Conservation (phyloP, 139 green algal genomes). For the Dunaliella primolecta region DNA sequence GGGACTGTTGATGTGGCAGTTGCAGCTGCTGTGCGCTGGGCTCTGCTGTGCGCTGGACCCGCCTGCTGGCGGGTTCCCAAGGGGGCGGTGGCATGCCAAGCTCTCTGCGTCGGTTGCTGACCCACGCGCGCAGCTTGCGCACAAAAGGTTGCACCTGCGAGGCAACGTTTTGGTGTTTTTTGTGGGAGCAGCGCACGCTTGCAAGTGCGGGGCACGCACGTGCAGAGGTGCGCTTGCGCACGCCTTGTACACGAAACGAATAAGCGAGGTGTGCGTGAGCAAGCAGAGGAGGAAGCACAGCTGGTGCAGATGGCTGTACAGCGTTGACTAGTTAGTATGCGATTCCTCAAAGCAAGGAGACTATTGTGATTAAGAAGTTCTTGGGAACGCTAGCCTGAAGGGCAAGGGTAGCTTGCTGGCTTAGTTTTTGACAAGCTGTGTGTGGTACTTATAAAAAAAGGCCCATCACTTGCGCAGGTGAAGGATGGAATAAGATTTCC, state of each 20-base stretch:
- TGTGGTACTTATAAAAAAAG: no score
- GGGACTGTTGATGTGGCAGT: no score
- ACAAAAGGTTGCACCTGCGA: constrained; percentile 12
- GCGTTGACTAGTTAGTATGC: not conserved
- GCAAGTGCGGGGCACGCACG: not conserved
- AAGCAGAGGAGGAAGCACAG: not conserved
- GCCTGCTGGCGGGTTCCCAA: not conserved
- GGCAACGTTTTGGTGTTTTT: no score
- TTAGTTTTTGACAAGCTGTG: no score
- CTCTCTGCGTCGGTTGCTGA: not conserved
- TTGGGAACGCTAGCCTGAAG: no score
- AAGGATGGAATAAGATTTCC: no score
- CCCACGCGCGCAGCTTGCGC: constrained; percentile 4
- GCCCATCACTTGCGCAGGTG: no score
- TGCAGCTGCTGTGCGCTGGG: not conserved
- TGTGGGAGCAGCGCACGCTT: no score
- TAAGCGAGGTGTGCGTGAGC: not conserved
- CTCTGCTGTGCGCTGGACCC: no score
- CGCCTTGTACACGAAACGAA: not conserved
- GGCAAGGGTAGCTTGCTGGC: no score
- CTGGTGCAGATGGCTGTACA: not conserved
- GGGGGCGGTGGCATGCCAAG: not conserved
- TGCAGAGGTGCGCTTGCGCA: not conserved
- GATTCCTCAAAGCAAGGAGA: no score
- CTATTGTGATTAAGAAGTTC: no score